phyloP scores from a whole-genome alignment of 1,139 yeast genomes.

The Neolecta irregularis region DNA sequence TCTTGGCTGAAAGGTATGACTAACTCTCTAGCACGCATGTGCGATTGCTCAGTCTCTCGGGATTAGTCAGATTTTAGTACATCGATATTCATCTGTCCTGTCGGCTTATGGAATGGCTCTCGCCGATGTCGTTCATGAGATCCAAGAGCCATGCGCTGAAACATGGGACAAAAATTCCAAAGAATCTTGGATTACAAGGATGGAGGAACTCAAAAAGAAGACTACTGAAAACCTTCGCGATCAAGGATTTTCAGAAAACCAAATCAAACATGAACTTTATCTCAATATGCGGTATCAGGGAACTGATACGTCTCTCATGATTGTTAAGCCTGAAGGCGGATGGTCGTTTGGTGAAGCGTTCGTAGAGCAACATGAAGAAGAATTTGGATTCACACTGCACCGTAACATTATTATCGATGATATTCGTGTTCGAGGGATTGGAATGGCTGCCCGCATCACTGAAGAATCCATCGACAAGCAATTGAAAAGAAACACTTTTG shows the following conservation, averaged over 20 bases:
- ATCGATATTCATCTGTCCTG: slow-evolving; percentile 34
- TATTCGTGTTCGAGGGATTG: slow-evolving; percentile 56
- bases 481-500: too few relatives aligned
- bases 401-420: slow-evolving; percentile 64
- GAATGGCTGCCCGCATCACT: slow-evolving; percentile 28
- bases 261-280: slow-evolving; percentile 40
- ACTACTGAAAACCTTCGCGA: slow-evolving; percentile 26
- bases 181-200: slow-evolving; percentile 23
- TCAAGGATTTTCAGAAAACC: slow-evolving; percentile 34
- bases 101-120: slow-evolving; percentile 40
- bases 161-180: slow-evolving; percentile 25
- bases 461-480: slow-evolving; percentile 29
- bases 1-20: too few relatives aligned
- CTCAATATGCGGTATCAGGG: slow-evolving; percentile 74
- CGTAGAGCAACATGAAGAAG: slow-evolving; percentile 39
- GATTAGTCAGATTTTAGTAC: slow-evolving; percentile 31
- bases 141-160: slow-evolving; percentile 38
- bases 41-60: slow-evolving; percentile 34
- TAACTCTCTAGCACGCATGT: slow-evolving; percentile 35
- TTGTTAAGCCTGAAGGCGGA: slow-evolving; percentile 26
- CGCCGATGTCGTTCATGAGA: slow-evolving; percentile 42
- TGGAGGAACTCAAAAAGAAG: slow-evolving; percentile 25
- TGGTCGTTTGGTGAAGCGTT: slow-evolving; percentile 29
- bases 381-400: slow-evolving; percentile 50
- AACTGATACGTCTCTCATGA: slow-evolving; percentile 72